Evolutionary conservation across 2,329 filamentous ascomycete genomes (phyloP), one percentile per base, ranked within the genome.

Genomic region (Pyrenophora teres): DNA sequence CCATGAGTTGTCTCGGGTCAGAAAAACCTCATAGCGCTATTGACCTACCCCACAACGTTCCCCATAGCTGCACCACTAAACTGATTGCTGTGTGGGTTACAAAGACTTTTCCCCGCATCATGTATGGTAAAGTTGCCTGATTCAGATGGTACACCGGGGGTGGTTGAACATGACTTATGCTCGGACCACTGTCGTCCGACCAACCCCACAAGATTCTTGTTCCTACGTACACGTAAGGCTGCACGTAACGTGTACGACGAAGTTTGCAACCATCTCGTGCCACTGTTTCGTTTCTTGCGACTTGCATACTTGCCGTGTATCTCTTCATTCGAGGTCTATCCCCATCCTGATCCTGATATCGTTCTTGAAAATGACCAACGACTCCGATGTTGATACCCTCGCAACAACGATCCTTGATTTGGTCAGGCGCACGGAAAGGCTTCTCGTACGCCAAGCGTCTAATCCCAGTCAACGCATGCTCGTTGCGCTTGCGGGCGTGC

Each of bases 401-500:
- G 37, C 48, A 18, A 46, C 33, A 13, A 18, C 54, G 37, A 64
- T 55, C 40, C 62, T 60, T 3, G 51, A 66, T 56, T 38, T 66
- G 42, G 58, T 54, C 40, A 63, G 46, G 46, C 63, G 56, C 16
- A 42, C 59, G 16, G 54, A 59, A 46, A 40, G 43, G 46, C 62
- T 66, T 27, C 57, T 66, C 13, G 36, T 46, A 23, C 46, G 60
- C 49, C 62, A 65, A 59, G 47, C 53, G 25, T 50, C 50, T 37
- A 12, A 60, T 25, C 57, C 64, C 37, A 52, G 48, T 51, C 59
- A 60, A 32, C 62, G 64, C 19, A 56, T 62, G 39, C 60, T 68
- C 19, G 48, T 68, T 44, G 63, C 57, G 40, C 59, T 68, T 37
- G 65, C 65, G 7, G 64, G 64, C 31, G 64, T 68, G 31, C 65